Base-by-base conservation (phyloP, 495 filamentous ascomycete genomes). In the Thozetella sp. region DNA sequence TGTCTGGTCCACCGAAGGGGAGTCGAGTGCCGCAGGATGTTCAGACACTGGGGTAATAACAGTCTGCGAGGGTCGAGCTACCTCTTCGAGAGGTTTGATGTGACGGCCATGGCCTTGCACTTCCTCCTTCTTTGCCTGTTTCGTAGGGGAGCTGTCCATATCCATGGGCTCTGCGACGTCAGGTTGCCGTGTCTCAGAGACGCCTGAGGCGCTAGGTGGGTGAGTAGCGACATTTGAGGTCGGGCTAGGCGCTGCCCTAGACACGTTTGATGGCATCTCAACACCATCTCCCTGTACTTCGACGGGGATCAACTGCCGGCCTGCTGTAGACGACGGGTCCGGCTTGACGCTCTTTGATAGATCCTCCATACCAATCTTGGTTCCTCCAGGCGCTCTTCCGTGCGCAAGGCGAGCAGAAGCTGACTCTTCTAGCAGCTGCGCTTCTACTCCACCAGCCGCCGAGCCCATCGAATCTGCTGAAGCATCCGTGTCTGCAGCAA, bases 381-480 rank as follows among this genome's bases (percentile, higher is more conserved):
- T 12, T 19, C 17, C 1, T 12, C 22, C 48, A 59, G 54, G 56
- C 60, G 55, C 34, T 26, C n/a, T 26, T 66, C 58, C 22, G 48
- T 53, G 25, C 20, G 59, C 50, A n/a, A 55, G 50, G 48, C 53
- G 65, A 43, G 67, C 65, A 15, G 63, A 68, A n/a, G 69, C 71
- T 1, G 76, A 68, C 54, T 80, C 76, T 55, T 72, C 67, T 23
- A 75, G 62, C n/a, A 78, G 61, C 48, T 78, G 76, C 30, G 67
- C 70, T 64, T 76, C 77, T 10, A 73, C 73, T 45, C 70, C 66
- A 45, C 69, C 66, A 25, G 61, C 57, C 3, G 53, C 27, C 11
- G 57, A 22, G 1, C 51, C 43, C 0, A 57, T 20, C 0, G 60
- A 48, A 10, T 51, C 55, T 2, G 54, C 57, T 1, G 57, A 22